Conservation (phyloP, 345 rosid species). For the Garcia nutans region DNA sequence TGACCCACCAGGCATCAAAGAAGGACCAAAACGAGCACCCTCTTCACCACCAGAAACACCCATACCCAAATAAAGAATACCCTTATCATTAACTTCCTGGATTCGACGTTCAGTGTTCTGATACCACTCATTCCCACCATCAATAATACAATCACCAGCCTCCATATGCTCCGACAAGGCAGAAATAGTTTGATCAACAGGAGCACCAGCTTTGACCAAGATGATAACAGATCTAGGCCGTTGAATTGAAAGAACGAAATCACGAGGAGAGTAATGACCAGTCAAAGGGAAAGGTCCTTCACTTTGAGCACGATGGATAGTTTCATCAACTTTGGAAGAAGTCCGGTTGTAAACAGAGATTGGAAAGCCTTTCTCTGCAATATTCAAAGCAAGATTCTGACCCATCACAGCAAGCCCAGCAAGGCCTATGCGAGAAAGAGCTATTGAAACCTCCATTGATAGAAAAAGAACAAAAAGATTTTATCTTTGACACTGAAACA, state of each 20-base stretch:
- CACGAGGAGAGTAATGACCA: slow-evolving; percentile 75
- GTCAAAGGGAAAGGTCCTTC: slow-evolving; percentile 77
- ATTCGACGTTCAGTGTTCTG: slow-evolving; percentile 87
- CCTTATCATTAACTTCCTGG: slow-evolving; percentile 51
- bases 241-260: slow-evolving; percentile 83
- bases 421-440: slow-evolving; percentile 78
- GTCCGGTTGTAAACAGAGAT: slow-evolving; percentile 95
- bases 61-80: slow-evolving; percentile 84
- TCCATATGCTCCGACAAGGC: slow-evolving; percentile 75
- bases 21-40: slow-evolving; percentile 90
- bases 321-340: slow-evolving; percentile 84
- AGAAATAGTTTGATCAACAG: slow-evolving; percentile 89
- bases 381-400: slow-evolving; percentile 86
- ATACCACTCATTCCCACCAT: slow-evolving; percentile 98
- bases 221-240: slow-evolving; percentile 90
- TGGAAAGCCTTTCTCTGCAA: slow-evolving; percentile 91
- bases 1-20: slow-evolving; percentile 96
- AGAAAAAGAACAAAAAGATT: not conserved
- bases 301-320: slow-evolving; percentile 58
- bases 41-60: slow-evolving; percentile 98
- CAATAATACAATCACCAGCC: slow-evolving; percentile 84
- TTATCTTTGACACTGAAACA: too few species aligned
- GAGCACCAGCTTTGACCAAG: slow-evolving; percentile 92
- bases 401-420: slow-evolving; percentile 99
- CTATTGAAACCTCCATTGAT: slow-evolving; percentile 59